Evolutionary conservation across 148 eudicot species (phyloP).

Genomic region (Rhododendron mucronatum): DNA sequence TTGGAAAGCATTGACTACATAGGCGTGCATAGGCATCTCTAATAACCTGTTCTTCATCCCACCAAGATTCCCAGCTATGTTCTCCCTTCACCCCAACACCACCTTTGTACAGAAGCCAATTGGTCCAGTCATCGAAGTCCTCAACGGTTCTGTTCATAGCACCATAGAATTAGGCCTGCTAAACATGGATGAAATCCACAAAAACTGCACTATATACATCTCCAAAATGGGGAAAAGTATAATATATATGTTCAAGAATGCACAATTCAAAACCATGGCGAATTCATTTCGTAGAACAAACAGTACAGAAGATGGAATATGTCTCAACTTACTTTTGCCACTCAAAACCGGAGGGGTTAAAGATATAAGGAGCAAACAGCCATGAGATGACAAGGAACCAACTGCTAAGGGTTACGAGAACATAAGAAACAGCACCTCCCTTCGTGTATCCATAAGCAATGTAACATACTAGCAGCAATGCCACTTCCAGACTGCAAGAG

Average conservation of each 20-base stretch:
- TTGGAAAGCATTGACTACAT: background rate
- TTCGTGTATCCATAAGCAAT: conserved; percentile 73
- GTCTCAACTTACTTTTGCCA: conserved; percentile 87
- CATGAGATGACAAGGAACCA: conserved; percentile 96
- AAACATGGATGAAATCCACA: background rate
- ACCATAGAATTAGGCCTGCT: background rate
- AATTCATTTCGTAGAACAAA: background rate
- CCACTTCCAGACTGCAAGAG: conserved; percentile 71
- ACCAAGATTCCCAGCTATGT: conserved; percentile 99
- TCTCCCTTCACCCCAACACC: conserved; percentile 94
- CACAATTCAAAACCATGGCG: background rate
- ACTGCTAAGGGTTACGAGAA: conserved; percentile 85
- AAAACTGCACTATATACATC: background rate
- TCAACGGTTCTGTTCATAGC: conserved; percentile 56
- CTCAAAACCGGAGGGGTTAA: conserved; percentile 96
- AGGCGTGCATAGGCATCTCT: background rate
- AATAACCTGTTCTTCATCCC: conserved; percentile 93
- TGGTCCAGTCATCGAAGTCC: conserved; percentile 97
- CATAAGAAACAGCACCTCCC: conserved; percentile 67
- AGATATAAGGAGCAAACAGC: conserved; percentile 97
- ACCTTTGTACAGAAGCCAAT: conserved; percentile 98
- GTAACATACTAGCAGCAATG: conserved; percentile 68
- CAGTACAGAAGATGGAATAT: background rate
- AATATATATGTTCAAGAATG: background rate
- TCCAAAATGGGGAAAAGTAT: background rate